phyloP scores from a whole-genome alignment of 495 filamentous ascomycete genomes.

The Aspergillus kassunensis region DNA sequence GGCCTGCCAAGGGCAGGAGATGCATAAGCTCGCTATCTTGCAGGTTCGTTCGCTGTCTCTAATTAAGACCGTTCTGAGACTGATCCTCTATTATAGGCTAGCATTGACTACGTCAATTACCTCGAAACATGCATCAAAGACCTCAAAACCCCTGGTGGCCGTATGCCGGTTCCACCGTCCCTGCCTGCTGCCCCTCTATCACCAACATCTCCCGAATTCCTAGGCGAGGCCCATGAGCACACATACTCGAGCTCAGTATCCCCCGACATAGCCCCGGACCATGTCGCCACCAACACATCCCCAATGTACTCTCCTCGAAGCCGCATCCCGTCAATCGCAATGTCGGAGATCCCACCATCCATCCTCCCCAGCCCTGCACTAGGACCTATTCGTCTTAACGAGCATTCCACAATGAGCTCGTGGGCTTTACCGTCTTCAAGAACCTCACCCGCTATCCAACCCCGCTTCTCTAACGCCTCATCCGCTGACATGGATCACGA shows the following conservation, averaged over 20 bases:
- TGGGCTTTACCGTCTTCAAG: constrained; percentile 23
- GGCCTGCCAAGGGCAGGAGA: constrained; percentile 82
- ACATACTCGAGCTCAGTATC: constrained; percentile 33
- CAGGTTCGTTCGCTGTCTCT: constrained; percentile 56
- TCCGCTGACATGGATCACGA: constrained; percentile 63
- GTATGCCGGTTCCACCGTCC: constrained; percentile 15
- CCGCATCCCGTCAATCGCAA: constrained; percentile 25
- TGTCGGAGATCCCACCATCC: constrained; percentile 30
- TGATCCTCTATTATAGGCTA: constrained; percentile 58
- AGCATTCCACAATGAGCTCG: constrained; percentile 15
- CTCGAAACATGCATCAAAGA: constrained; percentile 84
- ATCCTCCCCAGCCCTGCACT: constrained; percentile 42
- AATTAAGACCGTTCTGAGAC: not conserved
- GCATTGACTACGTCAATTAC: constrained; percentile 95
- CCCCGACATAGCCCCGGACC: constrained; percentile 28
- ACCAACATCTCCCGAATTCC: constrained; percentile 36
- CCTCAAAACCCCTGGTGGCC: constrained; percentile 59
- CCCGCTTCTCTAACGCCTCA: constrained; percentile 19
- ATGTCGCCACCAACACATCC: constrained; percentile 26
- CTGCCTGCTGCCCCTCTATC: constrained; percentile 28
- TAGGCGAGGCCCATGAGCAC: constrained; percentile 20
- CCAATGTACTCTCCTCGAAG: constrained; percentile 39
- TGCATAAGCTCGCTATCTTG: constrained; percentile 97
- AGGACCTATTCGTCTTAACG: constrained; percentile 27
- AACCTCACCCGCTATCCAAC: constrained; percentile 33